phyloP scores from a whole-genome alignment of 441 rosid genomes.

The Metrosideros polymorpha region DNA sequence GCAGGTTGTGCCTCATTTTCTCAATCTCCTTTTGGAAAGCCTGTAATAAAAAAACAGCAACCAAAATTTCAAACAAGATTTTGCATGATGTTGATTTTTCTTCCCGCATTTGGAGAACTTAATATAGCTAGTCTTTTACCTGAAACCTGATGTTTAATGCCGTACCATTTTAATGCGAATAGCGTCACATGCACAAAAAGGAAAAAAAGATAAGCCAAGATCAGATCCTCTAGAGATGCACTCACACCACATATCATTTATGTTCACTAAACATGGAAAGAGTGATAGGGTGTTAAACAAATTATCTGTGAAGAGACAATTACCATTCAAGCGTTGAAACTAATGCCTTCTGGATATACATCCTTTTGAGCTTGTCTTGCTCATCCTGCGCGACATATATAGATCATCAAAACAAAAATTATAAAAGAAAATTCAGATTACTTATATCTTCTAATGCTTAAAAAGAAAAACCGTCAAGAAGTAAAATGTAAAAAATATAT shows the following conservation, averaged over 20 bases:
- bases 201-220: neutral
- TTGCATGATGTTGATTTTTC: neutral
- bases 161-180: neutral
- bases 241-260: neutral
- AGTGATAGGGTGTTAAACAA: neutral
- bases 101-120: neutral
- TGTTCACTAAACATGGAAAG: neutral
- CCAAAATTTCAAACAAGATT: neutral
- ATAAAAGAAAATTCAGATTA: neutral
- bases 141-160: neutral
- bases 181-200: neutral
- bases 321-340: neutral
- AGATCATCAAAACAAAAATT: neutral
- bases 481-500: too few relatives aligned
- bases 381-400: neutral
- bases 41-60: neutral
- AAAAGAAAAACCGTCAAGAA: too few relatives aligned
- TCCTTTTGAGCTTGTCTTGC: neutral
- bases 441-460: neutral
- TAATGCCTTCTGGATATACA: neutral
- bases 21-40: neutral
- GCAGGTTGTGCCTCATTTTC: neutral
- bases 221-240: neutral
- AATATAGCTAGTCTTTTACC: neutral
- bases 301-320: neutral